phyloP scores from a whole-genome alignment of 257 asterid genomes.

The Solanum chmielewskii region DNA sequence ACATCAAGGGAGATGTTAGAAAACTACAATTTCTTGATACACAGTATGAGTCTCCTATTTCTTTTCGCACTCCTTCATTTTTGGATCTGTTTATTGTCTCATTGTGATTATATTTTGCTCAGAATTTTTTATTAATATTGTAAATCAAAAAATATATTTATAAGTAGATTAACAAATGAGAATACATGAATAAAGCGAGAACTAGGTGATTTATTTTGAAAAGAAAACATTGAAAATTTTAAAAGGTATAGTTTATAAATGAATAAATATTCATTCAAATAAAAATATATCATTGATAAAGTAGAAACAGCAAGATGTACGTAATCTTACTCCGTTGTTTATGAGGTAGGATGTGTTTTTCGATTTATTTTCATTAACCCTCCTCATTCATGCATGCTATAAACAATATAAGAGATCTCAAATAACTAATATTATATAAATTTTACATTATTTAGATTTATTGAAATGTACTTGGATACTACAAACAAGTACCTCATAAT shows the following conservation, averaged over 20 bases:
- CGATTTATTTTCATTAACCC: not conserved
- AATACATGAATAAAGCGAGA: no score
- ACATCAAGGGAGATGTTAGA: conserved; percentile 25
- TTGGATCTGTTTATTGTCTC: not conserved
- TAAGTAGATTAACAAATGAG: not conserved
- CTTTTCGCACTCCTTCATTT: no score
- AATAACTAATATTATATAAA: no score
- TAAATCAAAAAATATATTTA: no score
- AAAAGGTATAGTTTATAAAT: not conserved
- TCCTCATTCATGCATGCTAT: not conserved
- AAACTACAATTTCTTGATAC: conserved; percentile 38
- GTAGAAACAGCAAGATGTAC: no score
- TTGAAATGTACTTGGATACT: no score
- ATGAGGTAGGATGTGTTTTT: not conserved
- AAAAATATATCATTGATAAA: no score
- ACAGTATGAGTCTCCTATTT: conserved; percentile 11
- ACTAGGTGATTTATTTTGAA: not conserved
- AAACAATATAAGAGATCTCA: no score
- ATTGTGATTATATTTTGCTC: not conserved
- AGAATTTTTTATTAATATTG: no score
- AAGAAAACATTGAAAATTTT: not conserved
- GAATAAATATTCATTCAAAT: not conserved
- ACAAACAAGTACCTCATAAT: no score
- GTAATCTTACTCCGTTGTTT: no score
- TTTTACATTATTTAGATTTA: no score